Evolutionary conservation across 768 basidiomycete species (phyloP), one percentile per base, ranked within the genome.

Genomic region (Leucosporidium yakuticum): DNA sequence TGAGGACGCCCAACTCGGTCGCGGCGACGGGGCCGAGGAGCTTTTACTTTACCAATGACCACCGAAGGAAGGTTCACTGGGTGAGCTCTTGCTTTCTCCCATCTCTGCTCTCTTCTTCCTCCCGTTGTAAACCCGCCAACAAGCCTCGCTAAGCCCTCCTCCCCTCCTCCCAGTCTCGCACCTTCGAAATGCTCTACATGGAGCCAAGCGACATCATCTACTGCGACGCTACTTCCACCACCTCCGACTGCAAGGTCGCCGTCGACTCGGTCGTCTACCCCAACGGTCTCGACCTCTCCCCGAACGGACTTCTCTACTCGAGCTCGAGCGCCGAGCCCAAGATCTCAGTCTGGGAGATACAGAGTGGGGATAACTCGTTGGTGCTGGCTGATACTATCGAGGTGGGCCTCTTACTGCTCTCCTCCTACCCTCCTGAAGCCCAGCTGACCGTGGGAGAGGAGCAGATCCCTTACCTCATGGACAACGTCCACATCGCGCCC

Each of bases 31-130:
- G 88, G 69, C 87, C 87, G 31, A 80, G 83, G 67, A 84, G 83
- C 49, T 85, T 89, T 65, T 85, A 84, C 76, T 84, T 89, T 74
- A 87, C 88, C 36, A 90, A 90, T 72, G 87, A 88, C 68, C 81
- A 85, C 68, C 80, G 80, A 25, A 74, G 74, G 51, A 88, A 87
- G 79, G 77, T 81, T 27, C 34, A 36, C 34, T 36, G 34, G 34
- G 34, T 36, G 34, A 36, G 34, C 34, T 6, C 6, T 36, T 12
- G 5, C 34, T 36, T 12, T 36, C 5, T 5, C 12, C 5, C n/a
- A n/a, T n/a, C n/a, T n/a, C n/a, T n/a, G n/a, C n/a, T n/a, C n/a
- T n/a, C n/a, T n/a, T n/a, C n/a, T n/a, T n/a, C n/a, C n/a, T n/a
- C n/a, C n/a, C n/a, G n/a, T n/a, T n/a, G n/a, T n/a, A n/a, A n/a